Evolutionary conservation across 176 grass and related monocot species (phyloP), one percentile per base, ranked within the genome.

Genomic region (Triticum dicoccoides): DNA sequence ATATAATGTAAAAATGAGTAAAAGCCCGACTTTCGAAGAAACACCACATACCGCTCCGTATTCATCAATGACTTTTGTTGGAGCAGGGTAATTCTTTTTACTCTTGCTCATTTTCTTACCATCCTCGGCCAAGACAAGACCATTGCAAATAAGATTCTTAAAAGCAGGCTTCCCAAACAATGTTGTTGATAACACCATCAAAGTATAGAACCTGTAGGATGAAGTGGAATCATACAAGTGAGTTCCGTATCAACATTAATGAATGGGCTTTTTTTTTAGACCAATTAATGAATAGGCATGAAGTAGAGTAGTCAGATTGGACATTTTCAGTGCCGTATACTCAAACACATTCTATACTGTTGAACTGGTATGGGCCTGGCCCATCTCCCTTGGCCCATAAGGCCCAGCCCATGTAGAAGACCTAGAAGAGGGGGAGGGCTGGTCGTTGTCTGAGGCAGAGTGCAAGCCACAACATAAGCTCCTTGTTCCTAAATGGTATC

Each of bases 101-200:
- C 94, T 94, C 89, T 98, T 98, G 86, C 97, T 98, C 97, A 98
- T 98, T 94, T 98, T 98, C 90, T 96, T 98, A 51, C 97, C 97
- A 89, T 98, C 94, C 83, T 98, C 91, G 58, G 93, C 97, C 80
- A 98, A 94, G 20, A 98, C 97, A 86, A 98, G 92, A 82, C 97
- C 97, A 85, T 98, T 98, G 76, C 97, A 98, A 79, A 98, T 88
- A 39, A 98, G 92, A 91, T 98, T 98, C 79, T 91, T 94, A 94
- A 98, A 98, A 80, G 97, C 93, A 89, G 97, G 97, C 86, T 94
- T 98, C 66, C 92, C 97, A 91, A 98, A 98, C 54, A 98, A 88
- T 27, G 97, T 92, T 11, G 97, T 98, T 52, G 97, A 98, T 18
- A 98, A 80, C 10, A 96, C 97, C 97, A 98, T 98, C 73, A 98